Percentiles rank a stretch among this genome's conserved stretches.
Conservation (phyloP, 257 asterid genomes). For the Perilla frutescens region DNA sequence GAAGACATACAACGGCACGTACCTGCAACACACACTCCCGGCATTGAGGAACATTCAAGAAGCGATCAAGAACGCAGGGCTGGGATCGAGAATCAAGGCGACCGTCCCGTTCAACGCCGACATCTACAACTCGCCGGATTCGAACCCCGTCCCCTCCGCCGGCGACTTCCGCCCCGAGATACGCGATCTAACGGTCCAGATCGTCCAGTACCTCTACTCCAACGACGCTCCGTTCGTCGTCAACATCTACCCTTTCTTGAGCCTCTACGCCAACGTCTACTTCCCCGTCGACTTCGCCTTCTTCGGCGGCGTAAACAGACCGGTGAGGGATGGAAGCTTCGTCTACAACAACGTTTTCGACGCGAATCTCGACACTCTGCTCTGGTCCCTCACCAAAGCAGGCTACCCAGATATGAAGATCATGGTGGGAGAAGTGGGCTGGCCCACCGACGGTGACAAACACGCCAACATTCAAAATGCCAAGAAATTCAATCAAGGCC, state of each 20-base stretch:
- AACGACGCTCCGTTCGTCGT: constrained; percentile 87
- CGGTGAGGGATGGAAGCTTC: constrained; percentile 58
- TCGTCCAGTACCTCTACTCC: constrained; percentile 60
- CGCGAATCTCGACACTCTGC: constrained; percentile 85
- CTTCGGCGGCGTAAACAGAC: constrained; percentile 67
- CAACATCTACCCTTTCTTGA: constrained; percentile 87
- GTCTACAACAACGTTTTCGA: constrained; percentile 89
- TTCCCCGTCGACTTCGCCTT: constrained; percentile 89
- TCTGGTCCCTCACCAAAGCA: constrained; percentile 66
- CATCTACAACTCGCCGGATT: constrained; percentile 78
- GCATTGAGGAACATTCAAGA: constrained; percentile 80
- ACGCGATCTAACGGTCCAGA: constrained; percentile 70
- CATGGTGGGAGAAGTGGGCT: constrained; percentile 85
- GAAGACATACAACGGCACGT: constrained; percentile 71
- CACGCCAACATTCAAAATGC: constrained; percentile 65
- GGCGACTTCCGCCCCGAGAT: constrained; percentile 91
- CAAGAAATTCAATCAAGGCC: constrained; percentile 72
- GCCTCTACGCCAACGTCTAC: constrained; percentile 70
- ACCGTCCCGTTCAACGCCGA: constrained; percentile 90
- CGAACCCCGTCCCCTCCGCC: constrained; percentile 86
- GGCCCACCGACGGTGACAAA: constrained; percentile 94
- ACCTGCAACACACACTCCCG: constrained; percentile 64
- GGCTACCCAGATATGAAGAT: constrained; percentile 87
- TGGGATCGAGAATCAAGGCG: constrained; percentile 71
- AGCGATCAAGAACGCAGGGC: constrained; percentile 75